Evolutionary conservation across 2,329 filamentous ascomycete genomes (phyloP).

Genomic region (Incumbomyces delicatus): DNA sequence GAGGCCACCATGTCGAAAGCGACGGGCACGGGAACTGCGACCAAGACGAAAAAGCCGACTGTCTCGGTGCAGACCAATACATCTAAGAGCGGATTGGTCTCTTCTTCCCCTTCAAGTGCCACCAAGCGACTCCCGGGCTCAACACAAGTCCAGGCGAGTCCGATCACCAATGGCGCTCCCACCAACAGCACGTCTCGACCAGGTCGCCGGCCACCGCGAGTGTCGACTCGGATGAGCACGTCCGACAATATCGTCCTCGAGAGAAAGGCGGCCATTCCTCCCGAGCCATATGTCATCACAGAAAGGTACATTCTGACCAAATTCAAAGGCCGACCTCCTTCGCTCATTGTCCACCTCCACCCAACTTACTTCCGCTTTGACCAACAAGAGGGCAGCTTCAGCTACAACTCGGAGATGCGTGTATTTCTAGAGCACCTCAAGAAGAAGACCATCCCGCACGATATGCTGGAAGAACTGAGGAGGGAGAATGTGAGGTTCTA

Average conservation of each 20-base stretch:
- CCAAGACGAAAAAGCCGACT: conserved; percentile 21
- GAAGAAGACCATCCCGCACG: conserved; percentile 72
- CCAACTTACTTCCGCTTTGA: conserved; percentile 84
- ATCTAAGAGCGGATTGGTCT: conserved; percentile 50
- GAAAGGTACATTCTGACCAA: conserved; percentile 74
- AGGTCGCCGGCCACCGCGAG: conserved; percentile 39
- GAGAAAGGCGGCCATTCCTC: conserved; percentile 27
- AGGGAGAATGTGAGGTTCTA: conserved; percentile 70
- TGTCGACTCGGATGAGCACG: conserved; percentile 25
- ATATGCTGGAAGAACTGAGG: conserved; percentile 71
- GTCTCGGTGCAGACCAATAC: conserved; percentile 53
- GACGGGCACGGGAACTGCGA: conserved; percentile 13
- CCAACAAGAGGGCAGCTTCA: conserved; percentile 83
- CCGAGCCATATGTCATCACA: conserved; percentile 53
- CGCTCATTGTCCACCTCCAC: conserved; percentile 77
- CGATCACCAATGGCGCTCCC: conserved; percentile 33
- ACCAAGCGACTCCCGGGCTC: conserved; percentile 47
- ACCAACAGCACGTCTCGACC: conserved; percentile 25
- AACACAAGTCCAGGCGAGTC: conserved; percentile 31
- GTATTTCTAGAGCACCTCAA: conserved; percentile 68
- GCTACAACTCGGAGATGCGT: conserved; percentile 86
- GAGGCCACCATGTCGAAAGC: conserved; percentile 19
- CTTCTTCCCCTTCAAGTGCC: conserved; percentile 44
- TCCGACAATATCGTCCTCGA: conserved; percentile 23
- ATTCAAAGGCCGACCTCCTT: conserved; percentile 63